Conservation (phyloP, 805 yeast species). For the Yarrowia sp. region DNA sequence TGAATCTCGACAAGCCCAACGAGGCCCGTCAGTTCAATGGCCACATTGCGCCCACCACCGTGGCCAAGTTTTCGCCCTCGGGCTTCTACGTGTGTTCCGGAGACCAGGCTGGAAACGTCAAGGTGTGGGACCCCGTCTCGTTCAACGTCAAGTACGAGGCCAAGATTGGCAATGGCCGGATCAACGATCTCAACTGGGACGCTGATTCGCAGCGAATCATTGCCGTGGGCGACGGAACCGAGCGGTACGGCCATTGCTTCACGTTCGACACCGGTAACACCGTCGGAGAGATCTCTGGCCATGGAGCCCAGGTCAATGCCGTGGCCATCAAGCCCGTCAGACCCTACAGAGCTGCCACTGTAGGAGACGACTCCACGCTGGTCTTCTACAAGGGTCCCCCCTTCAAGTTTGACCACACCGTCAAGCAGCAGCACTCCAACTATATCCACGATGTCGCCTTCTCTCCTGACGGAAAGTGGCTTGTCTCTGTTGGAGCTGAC, state of each 20-base stretch:
- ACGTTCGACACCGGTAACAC: conserved; percentile 95
- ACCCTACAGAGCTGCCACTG: conserved; percentile 94
- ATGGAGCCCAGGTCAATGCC: conserved; percentile 80
- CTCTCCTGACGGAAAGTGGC: conserved; percentile 77
- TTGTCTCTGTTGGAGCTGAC: conserved; percentile 87
- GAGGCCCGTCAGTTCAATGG: conserved; percentile 70
- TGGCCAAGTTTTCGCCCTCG: conserved; percentile 85
- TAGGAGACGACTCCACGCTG: conserved; percentile 83
- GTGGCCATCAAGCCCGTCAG: conserved; percentile 84
- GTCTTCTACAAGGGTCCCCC: conserved; percentile 94
- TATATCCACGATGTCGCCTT: conserved; percentile 82
- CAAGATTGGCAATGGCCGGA: conserved; percentile 77
- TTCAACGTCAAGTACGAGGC: conserved; percentile 78
- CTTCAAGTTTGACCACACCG: conserved; percentile 78
- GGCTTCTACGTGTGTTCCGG: conserved; percentile 93
- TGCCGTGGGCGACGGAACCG: conserved; percentile 95
- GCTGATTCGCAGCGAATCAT: conserved; percentile 83
- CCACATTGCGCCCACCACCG: conserved; percentile 77
- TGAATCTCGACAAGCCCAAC: conserved; percentile 65
- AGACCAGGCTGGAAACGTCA: conserved; percentile 87
- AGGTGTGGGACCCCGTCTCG: conserved; percentile 78
- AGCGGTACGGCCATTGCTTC: conserved; percentile 89
- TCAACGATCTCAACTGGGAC: conserved; percentile 90
- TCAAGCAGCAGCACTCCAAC: conserved; percentile 76
- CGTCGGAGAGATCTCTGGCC: conserved; percentile 96